phyloP scores from a whole-genome alignment of 83 land plant genomes.

The Picea abies region DNA sequence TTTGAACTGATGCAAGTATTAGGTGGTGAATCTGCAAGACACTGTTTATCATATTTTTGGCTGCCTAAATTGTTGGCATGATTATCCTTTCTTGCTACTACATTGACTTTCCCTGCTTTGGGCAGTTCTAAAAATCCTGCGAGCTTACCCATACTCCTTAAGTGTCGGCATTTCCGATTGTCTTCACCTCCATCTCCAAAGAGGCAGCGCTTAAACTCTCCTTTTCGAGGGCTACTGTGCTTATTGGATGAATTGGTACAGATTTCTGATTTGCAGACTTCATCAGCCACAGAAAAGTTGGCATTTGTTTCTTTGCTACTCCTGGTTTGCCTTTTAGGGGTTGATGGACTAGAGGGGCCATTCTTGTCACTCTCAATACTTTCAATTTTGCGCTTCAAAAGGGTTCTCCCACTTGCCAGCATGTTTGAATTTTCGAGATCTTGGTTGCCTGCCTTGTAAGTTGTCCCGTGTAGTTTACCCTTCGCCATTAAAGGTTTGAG shows the following conservation, averaged over 20 bases:
- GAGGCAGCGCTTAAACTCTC: slow-evolving; percentile 6
- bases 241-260: slow-evolving; percentile 6
- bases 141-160: slow-evolving; percentile 15
- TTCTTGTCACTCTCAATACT: neutral
- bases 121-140: neutral
- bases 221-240: slow-evolving; percentile 3
- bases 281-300: neutral
- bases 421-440: slow-evolving; percentile 1
- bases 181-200: slow-evolving; percentile 7
- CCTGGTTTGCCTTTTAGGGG: neutral
- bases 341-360: neutral
- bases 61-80: neutral
- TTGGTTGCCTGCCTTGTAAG: neutral
- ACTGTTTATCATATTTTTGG: slow-evolving; percentile 2
- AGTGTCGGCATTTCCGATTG: neutral
- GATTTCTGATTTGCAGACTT: neutral
- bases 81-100: neutral
- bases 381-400: slow-evolving; percentile 9
- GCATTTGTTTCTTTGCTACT: neutral
- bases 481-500: neutral
- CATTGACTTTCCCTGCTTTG: neutral
- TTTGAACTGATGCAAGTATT: too few relatives aligned
- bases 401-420: neutral
- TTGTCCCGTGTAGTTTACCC: slow-evolving; percentile 10
- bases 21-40: slow-evolving; percentile 7